Base-by-base conservation (phyloP, 2,329 filamentous ascomycete species). In the Podosphaera xanthii region DNA sequence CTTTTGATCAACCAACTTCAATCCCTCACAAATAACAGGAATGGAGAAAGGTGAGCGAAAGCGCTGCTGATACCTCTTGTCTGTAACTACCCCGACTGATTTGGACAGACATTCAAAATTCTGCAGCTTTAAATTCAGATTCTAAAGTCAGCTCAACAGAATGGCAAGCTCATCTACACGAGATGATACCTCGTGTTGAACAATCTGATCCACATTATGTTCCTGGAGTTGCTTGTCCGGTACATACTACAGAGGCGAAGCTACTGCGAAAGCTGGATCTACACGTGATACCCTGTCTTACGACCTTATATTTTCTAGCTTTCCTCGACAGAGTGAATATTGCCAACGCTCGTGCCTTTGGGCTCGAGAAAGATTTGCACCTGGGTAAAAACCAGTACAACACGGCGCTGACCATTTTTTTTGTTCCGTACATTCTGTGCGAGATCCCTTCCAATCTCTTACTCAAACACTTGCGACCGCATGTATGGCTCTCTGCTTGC, bases 281-380 rank as follows among this genome's bases (percentile, higher is more conserved):
- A 63, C 80, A 78, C 64, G 76, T 91, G 58, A 73, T 91, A 58
- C 86, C 86, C 0, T 84, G 84, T 63, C 74, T 91, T 59, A 84
- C 80, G 67, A 73, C 89, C 61, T 74, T 90, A 69, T 88, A 87
- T 68, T 71, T 86, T 48, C 72, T 86, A 56, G 82, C 83, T 44
- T 86, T 87, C 66, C 71, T 87, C 57, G 76, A 84, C 68, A 76
- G 86, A 55, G 84, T 89, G 68, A 91, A 90, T 68, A 87, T 91
- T 65, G 83, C 82, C 69, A 90, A 90, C 70, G 86, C 86, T 35
- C 79, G 77, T 50, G 75, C 85, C 53, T 87, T 87, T 62, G 75
- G 77, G 48, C 73, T 91, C 12, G 73, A 74, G 34, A 66, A 75
- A 9, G 86, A 90, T 63, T 74, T 91, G 4, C 62, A 73, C 2